Conservation (phyloP, 2,329 filamentous ascomycete species). For the Cladosporium cucumerinum region DNA sequence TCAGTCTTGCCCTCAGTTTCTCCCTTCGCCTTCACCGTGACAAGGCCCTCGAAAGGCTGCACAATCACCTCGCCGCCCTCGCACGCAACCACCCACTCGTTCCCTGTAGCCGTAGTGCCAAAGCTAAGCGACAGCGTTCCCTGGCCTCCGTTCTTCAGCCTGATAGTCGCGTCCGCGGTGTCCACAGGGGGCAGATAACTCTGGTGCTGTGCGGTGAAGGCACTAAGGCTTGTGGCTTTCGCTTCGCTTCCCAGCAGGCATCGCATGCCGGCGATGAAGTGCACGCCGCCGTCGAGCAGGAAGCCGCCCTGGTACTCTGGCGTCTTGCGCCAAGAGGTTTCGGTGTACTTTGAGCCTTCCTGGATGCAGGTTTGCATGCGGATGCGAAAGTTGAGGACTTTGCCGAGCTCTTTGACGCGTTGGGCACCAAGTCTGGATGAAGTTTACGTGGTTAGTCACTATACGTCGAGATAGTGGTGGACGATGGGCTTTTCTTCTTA, state of each 20-base stretch:
- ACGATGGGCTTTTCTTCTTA: background rate
- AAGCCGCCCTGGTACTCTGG: constrained; percentile 74
- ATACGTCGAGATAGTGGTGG: background rate
- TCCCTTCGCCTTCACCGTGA: constrained; percentile 34
- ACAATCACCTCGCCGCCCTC: constrained; percentile 57
- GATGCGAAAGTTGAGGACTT: constrained; percentile 53
- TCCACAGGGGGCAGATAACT: constrained; percentile 63
- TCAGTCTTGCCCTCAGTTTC: constrained; percentile 32
- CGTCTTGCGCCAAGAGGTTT: constrained; percentile 62
- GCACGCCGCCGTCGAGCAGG: constrained; percentile 71
- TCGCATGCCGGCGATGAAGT: constrained; percentile 63
- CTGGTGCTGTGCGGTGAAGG: constrained; percentile 55
- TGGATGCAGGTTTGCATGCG: constrained; percentile 46
- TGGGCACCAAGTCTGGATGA: constrained; percentile 44
- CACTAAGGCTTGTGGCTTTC: constrained; percentile 47
- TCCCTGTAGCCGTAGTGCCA: constrained; percentile 54
- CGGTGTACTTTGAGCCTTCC: constrained; percentile 54
- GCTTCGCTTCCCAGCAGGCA: constrained; percentile 53
- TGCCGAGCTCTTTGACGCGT: constrained; percentile 52
- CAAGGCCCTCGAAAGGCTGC: constrained; percentile 22
- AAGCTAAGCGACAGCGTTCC: constrained; percentile 59
- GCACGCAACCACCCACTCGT: constrained; percentile 56
- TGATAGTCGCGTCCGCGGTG: constrained; percentile 59
- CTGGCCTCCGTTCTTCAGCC: constrained; percentile 51
- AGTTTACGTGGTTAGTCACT: background rate